phyloP scores from a whole-genome alignment of 208 protist genomes.

The Wallacemonas collosoma region DNA sequence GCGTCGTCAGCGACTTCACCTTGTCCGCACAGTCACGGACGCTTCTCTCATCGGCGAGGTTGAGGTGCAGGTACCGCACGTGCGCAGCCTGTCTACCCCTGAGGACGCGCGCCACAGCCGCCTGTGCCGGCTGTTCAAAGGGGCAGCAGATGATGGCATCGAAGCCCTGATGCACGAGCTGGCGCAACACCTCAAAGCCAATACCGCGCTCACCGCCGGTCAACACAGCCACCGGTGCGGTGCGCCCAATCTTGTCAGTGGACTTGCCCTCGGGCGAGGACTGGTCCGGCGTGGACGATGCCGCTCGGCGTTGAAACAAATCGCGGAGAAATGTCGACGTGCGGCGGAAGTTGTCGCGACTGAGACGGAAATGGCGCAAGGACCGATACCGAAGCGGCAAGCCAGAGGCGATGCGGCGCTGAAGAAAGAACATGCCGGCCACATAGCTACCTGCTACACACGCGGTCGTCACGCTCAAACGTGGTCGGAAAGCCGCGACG shows the following conservation, averaged over 20 bases:
- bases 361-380: conserved; percentile 31
- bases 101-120: conserved; percentile 24
- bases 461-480: not conserved
- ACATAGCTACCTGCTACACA: conserved; percentile 21
- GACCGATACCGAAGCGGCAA: conserved; percentile 35
- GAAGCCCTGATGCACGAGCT: conserved; percentile 33
- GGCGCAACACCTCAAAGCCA: conserved; percentile 38
- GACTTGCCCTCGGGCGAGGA: not conserved
- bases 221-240: conserved; percentile 37
- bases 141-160: conserved; percentile 53
- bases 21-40: conserved; percentile 28
- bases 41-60: conserved; percentile 45
- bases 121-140: conserved; percentile 30
- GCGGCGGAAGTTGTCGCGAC: conserved; percentile 40
- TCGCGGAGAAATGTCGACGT: conserved; percentile 33
- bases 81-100: not conserved
- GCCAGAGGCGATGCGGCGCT: conserved; percentile 50
- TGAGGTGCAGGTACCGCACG: conserved; percentile 33
- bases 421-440: conserved; percentile 40
- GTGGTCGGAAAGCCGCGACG: conserved; percentile 12
- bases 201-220: conserved; percentile 56
- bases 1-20: conserved; percentile 33
- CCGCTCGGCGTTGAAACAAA: conserved; percentile 9
- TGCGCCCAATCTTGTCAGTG: not conserved
- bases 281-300: not conserved